These are phyloP conservation scores for Withania somnifera DNA, from an alignment of 305 asterid species.

Conservation along the genomic window DNA sequence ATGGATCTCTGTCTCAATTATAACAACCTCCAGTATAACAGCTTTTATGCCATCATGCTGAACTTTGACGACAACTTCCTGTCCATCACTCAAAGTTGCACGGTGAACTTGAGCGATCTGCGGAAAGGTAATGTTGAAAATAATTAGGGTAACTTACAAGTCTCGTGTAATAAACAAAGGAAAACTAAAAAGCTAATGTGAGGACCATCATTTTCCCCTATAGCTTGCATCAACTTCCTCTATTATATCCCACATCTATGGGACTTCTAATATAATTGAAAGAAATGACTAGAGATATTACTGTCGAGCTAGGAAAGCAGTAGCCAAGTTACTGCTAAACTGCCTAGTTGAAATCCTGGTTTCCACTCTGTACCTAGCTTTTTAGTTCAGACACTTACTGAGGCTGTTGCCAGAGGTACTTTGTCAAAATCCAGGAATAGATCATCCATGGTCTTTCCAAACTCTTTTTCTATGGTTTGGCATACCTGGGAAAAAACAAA, in stretches of 20 bases:
- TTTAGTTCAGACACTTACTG: constrained; percentile 49
- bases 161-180: neutral
- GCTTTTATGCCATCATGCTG: constrained; percentile 86
- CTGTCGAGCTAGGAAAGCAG: neutral
- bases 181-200: neutral
- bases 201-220: neutral
- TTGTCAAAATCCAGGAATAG: constrained; percentile 65
- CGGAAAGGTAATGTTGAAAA: constrained; percentile 6
- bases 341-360: neutral
- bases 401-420: constrained; percentile 89
- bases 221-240: neutral
- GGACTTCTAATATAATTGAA: neutral
- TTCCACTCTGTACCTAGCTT: constrained; percentile 1
- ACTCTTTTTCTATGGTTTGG: constrained; percentile 48
- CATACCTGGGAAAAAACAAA: constrained; percentile 51
- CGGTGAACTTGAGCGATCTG: constrained; percentile 99
- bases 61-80: constrained; percentile 90
- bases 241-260: neutral
- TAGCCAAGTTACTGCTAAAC: neutral
- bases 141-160: neutral
- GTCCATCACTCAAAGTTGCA: constrained; percentile 74
- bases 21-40: constrained; percentile 69
- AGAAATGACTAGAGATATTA: neutral
- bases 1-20: neutral
- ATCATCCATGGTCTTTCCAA: constrained; percentile 74